Evolutionary conservation across 2,329 filamentous ascomycete species (phyloP), one percentile per base, ranked within the genome.

Genomic region (Exophiala mesophila): DNA sequence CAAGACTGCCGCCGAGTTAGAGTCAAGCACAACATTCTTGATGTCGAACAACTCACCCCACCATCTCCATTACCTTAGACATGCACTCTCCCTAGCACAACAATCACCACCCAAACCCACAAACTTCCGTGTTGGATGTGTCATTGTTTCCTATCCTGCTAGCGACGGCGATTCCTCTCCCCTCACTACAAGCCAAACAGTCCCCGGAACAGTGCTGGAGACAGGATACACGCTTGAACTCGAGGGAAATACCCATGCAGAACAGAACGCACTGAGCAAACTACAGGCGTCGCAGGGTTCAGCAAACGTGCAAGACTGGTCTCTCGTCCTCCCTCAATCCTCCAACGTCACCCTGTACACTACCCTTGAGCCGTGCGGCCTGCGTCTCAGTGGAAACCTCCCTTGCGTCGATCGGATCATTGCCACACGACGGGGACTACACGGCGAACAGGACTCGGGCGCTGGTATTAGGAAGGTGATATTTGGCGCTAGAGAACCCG

Each of bases 51-150:
- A n/a, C n/a, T n/a, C n/a, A n/a, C n/a, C n/a, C n/a, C n/a, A n/a
- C 6, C 66, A 69, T 47, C 46, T 61, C 29, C 47, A 59, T 44
- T 79, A 79, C 59, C 84, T 97, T 71, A 75, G 71, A 41, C 69
- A 83, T 42, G 88, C 88, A 26, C 77, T 97, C 44, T 67, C 74
- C n/a, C 73, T 88, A 50, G 89, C 92, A 9, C 73, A 76, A 24
- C 76, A 83, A 51, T 94, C 89, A 8, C 85, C 87, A 2, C 87
- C 88, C 19, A 88, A 84, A 57, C 84, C 89, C 2, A 88, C 87
- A 38, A 97, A 97, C 64, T 98, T 88, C 69, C 80, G 90, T 46
- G 89, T 98, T 16, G 92, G 92, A 30, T 92, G 92, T n/a, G 64
- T 95, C n/a, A 73, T 97, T 28, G 74, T 92, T 12, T 45, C 53